phyloP scores from a whole-genome alignment of 225 moss, liverwort and hornwort genomes.

The Straminergon stramineum region DNA sequence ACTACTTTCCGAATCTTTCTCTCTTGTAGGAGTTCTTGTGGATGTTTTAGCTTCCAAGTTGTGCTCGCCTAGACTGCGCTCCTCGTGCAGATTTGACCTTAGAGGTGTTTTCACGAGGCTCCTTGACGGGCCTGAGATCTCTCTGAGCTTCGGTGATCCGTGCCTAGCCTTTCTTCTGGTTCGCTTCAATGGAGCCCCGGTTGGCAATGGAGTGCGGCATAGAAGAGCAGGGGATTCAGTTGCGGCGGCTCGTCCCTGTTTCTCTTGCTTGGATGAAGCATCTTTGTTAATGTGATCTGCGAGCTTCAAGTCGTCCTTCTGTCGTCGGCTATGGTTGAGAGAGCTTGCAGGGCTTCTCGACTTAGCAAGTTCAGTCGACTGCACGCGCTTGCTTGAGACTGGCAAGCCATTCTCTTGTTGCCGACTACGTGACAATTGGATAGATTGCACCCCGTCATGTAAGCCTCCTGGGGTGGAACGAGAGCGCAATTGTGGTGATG shows the following conservation, averaged over 20 bases:
- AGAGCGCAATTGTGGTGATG: not conserved
- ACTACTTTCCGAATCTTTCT: not conserved
- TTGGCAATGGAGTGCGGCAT: conserved; percentile 2
- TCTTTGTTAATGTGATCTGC: conserved; percentile 3
- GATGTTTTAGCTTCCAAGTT: not conserved
- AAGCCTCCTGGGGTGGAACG: not conserved
- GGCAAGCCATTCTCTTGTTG: conserved; percentile 3
- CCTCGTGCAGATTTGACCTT: not conserved
- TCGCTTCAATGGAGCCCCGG: conserved; percentile 4
- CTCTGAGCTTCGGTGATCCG: conserved; percentile 3
- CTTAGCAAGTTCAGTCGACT: conserved; percentile 2
- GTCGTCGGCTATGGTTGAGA: conserved; percentile 3
- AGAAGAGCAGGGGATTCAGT: conserved; percentile 1
- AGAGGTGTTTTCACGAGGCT: not conserved
- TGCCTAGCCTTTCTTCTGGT: conserved; percentile 8
- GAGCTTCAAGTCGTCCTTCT: conserved; percentile 13
- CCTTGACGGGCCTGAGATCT: not conserved
- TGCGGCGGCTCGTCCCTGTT: not conserved
- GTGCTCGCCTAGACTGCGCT: not conserved
- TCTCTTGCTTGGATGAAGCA: not conserved
- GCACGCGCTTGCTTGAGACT: not conserved
- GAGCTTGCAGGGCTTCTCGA: not conserved
- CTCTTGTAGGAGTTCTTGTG: not conserved
- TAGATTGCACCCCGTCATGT: not conserved
- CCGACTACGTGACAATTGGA: not conserved